These are phyloP conservation scores for Kuraishia piskuri DNA, from an alignment of 805 yeast species.

Conservation along the genomic window DNA sequence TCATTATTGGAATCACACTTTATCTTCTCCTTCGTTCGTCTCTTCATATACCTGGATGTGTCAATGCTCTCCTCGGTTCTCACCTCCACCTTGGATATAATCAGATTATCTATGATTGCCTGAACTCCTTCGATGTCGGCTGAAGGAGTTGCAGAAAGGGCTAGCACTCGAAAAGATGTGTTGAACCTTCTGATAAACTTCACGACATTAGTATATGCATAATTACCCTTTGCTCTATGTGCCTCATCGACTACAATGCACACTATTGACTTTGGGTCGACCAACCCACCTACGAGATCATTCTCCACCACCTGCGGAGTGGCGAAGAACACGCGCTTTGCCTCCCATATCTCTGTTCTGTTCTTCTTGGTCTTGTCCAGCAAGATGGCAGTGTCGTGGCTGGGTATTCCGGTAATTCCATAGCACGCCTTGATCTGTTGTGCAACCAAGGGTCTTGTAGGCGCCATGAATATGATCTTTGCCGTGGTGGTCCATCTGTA, in stretches of 20 bases:
- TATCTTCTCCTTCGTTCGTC: conserved; percentile 51
- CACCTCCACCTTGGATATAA: conserved; percentile 71
- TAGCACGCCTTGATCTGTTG: conserved; percentile 94
- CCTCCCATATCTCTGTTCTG: conserved; percentile 71
- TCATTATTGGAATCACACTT: conserved; percentile 46
- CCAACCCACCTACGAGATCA: conserved; percentile 66
- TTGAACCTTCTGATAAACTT: conserved; percentile 53
- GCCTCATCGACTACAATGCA: conserved; percentile 92
- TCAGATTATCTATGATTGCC: conserved; percentile 64
- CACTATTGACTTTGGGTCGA: conserved; percentile 68
- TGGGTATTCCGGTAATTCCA: conserved; percentile 76
- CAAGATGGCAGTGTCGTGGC: conserved; percentile 69
- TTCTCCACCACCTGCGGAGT: conserved; percentile 96
- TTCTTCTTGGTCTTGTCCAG: conserved; percentile 43
- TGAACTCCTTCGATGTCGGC: conserved; percentile 84
- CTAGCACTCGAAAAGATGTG: conserved; percentile 65
- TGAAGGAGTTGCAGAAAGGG: conserved; percentile 95
- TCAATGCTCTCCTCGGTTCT: conserved; percentile 82
- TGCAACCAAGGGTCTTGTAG: conserved; percentile 91
- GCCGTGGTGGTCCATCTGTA: conserved; percentile 75
- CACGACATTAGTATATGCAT: conserved; percentile 83
- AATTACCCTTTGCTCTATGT: conserved; percentile 85
- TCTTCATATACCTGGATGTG: conserved; percentile 69
- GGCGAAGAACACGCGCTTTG: conserved; percentile 76
- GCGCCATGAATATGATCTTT: conserved; percentile 91